Percentiles rank a stretch among this genome's conserved stretches.
phyloP scores from a whole-genome alignment of 169 alveolate species.

The Plasmodium sp. region DNA sequence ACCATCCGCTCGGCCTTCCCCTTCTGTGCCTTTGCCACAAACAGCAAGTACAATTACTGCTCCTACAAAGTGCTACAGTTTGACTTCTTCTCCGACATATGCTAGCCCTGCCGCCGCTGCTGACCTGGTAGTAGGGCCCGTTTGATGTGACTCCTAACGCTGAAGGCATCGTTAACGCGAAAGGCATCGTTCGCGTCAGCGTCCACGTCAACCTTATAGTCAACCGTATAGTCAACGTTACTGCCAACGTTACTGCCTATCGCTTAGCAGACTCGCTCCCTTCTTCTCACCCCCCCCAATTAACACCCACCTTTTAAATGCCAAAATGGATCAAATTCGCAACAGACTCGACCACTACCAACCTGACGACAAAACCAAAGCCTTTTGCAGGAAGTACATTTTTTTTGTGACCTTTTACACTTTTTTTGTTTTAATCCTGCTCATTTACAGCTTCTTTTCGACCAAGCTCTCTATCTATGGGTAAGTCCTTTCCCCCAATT shows the following conservation, averaged over 20 bases:
- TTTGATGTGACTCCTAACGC: background rate
- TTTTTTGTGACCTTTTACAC: slow-evolving; percentile 25
- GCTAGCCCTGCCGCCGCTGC: background rate
- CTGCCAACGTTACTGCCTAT: background rate
- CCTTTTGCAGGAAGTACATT: slow-evolving; percentile 35
- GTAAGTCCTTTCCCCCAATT: background rate
- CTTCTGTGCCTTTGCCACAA: background rate
- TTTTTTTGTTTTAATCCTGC: slow-evolving; percentile 32
- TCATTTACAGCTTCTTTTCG: slow-evolving; percentile 49
- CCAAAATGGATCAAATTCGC: slow-evolving; percentile 43
- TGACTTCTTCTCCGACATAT: background rate
- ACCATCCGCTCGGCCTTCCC: background rate
- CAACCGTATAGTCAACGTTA: background rate
- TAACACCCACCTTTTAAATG: background rate
- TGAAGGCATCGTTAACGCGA: too few relatives aligned
- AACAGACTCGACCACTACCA: slow-evolving; percentile 43
- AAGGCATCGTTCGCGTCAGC: background rate
- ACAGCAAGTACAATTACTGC: background rate
- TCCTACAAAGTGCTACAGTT: background rate
- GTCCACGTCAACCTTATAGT: too few relatives aligned
- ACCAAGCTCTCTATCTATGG: slow-evolving; percentile 36
- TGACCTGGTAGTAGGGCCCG: background rate
- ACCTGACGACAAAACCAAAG: slow-evolving; percentile 50
- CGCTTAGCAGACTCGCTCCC: background rate
- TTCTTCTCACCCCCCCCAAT: background rate